phyloP scores from a whole-genome alignment of 768 basidiomycete species.

The Fomitopsis pulvina region DNA sequence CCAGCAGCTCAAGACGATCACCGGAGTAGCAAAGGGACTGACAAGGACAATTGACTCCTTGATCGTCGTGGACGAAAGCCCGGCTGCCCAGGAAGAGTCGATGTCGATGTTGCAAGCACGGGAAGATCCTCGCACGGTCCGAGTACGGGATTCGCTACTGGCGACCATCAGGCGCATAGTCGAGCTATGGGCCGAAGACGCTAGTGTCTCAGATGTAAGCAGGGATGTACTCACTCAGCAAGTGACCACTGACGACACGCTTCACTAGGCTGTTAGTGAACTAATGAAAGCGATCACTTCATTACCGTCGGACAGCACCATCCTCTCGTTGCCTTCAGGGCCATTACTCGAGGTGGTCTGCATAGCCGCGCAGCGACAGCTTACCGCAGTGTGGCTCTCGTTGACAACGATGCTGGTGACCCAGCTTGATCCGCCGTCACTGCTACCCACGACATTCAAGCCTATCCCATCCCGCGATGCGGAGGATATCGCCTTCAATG shows the following conservation, averaged over 20 bases:
- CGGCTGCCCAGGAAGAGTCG: slow-evolving; percentile 42
- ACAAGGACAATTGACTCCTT: slow-evolving; percentile 70
- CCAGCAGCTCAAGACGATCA: slow-evolving; percentile 71
- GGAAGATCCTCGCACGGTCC: slow-evolving; percentile 54
- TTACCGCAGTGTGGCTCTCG: slow-evolving; percentile 81
- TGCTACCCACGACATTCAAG: slow-evolving; percentile 39
- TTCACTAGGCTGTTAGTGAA: slow-evolving; percentile 64
- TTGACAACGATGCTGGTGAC: slow-evolving; percentile 74
- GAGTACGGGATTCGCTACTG: slow-evolving; percentile 63
- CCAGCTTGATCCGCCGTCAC: slow-evolving; percentile 74
- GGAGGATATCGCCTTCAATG: slow-evolving; percentile 45
- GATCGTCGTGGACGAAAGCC: slow-evolving; percentile 49
- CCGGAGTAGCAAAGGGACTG: slow-evolving; percentile 83
- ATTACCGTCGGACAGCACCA: slow-evolving; percentile 66
- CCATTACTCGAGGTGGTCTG: slow-evolving; percentile 80
- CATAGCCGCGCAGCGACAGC: slow-evolving; percentile 58
- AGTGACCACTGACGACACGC: neutral
- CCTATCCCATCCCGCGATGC: slow-evolving; percentile 48
- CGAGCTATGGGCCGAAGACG: slow-evolving; percentile 75
- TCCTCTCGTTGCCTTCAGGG: slow-evolving; percentile 75
- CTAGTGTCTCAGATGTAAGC: slow-evolving; percentile 70
- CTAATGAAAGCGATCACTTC: slow-evolving; percentile 83
- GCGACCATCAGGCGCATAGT: slow-evolving; percentile 52
- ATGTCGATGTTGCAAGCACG: slow-evolving; percentile 55
- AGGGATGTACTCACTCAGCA: neutral